These are phyloP conservation scores for Epichloe amarillans DNA, from an alignment of 2,329 filamentous ascomycete genomes.

Conservation along the genomic window DNA sequence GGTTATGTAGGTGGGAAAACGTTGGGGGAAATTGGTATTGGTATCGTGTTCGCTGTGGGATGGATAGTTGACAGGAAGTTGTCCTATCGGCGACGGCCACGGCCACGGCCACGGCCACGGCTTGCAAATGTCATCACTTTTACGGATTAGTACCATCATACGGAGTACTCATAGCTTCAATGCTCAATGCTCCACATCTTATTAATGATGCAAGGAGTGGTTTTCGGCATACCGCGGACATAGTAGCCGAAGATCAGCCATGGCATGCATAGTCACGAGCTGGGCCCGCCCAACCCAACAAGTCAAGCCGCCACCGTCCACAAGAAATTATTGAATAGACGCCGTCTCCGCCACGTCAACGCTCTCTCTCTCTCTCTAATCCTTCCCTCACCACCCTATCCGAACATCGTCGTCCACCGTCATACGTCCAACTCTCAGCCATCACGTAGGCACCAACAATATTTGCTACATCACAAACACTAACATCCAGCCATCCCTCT, in stretches of 20 bases:
- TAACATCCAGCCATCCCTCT: conserved; percentile 5
- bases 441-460: not conserved
- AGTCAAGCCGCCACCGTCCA: not conserved
- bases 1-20: not conserved
- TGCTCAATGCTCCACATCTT: too few species aligned
- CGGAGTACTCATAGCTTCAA: too few species aligned
- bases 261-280: not conserved
- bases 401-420: not conserved
- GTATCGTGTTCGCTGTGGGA: too few species aligned
- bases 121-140: not conserved
- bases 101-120: not conserved
- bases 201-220: too few species aligned
- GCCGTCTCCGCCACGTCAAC: not conserved
- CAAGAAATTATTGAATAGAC: not conserved
- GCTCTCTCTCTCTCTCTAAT: not conserved
- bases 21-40: not conserved
- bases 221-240: too few species aligned
- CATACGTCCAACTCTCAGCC: not conserved
- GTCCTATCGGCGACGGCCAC: not conserved
- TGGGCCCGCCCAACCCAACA: not conserved
- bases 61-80: too few species aligned
- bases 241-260: not conserved
- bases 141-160: too few species aligned
- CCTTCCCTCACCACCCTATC: not conserved
- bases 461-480: not conserved